Conservation (phyloP, 768 basidiomycete genomes). For the Podaxis rugospora region DNA sequence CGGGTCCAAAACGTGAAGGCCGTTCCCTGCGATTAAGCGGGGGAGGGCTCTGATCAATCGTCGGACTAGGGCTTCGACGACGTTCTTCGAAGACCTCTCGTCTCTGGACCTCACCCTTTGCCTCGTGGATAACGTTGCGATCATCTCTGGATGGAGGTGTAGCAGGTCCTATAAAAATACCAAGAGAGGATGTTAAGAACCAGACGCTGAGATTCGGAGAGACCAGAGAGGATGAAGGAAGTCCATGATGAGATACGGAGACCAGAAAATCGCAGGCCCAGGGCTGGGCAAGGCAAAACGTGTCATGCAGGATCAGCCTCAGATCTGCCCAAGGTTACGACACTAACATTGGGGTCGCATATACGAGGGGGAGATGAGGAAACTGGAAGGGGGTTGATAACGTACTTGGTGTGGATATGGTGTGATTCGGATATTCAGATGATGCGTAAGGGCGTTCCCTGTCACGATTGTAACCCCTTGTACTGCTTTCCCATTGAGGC, state of each 20-base stretch:
- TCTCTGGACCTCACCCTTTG: neutral
- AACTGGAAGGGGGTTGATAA: slow-evolving; percentile 52
- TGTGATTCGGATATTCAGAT: slow-evolving; percentile 26
- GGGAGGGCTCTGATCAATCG: neutral
- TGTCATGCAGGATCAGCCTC: neutral
- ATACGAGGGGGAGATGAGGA: slow-evolving; percentile 29
- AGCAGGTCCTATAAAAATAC: slow-evolving; percentile 7
- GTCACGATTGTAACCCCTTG: slow-evolving; percentile 19
- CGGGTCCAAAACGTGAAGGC: slow-evolving; percentile 6
- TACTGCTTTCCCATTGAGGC: neutral
- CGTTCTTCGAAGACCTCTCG: slow-evolving; percentile 1
- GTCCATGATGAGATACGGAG: slow-evolving; percentile 6
- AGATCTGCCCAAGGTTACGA: neutral
- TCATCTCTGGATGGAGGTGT: slow-evolving; percentile 10
- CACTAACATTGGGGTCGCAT: slow-evolving; percentile 17
- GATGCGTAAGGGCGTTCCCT: slow-evolving; percentile 26
- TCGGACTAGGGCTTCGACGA: slow-evolving; percentile 1
- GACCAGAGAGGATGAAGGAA: slow-evolving; percentile 12
- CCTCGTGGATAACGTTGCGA: slow-evolving; percentile 5
- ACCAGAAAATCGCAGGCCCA: neutral
- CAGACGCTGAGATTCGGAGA: slow-evolving; percentile 6
- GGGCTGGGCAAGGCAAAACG: neutral
- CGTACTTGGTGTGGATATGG: slow-evolving; percentile 50
- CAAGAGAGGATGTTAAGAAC: slow-evolving; percentile 11
- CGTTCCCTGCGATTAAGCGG: neutral